Evolutionary conservation across 2,329 filamentous ascomycete genomes (phyloP), one percentile per base, ranked within the genome.

Genomic region (Penicillium sp.): DNA sequence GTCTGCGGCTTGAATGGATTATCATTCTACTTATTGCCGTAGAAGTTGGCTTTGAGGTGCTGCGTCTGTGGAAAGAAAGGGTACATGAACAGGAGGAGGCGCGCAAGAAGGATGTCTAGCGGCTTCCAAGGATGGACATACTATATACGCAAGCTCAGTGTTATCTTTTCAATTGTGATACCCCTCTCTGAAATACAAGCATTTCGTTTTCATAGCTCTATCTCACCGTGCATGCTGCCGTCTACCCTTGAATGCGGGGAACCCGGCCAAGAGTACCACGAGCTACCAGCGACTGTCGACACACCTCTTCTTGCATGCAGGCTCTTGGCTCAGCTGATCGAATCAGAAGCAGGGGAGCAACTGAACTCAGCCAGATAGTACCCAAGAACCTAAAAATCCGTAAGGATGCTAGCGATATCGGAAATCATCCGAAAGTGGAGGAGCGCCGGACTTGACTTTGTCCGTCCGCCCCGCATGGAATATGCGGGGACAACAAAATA

Each of bases 1-100:
- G 89, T 13, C 82, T 91, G 27, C 79, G 89, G 47, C 77, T 99
- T 10, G 93, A 97, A 73, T 92, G 89, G 87, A 95, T 95, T 61
- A 97, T 99, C 67, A 97, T 99, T 62, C 77, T 88, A 2, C 79
- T 99, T 46, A 99, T 99, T 65, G 83, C 88, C 1, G 87, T 97
- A 29, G 93, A 99, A 72, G 91, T 97, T 12, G 77, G 85, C 10
- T 93, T 97, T 67, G 92, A 95, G 70, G 76, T 96, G 54, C 76
- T 88, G 54, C 77, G 87, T 49, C 77, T 91, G 41, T 86, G 83
- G 70, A 80, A 83, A 56, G 87, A 89, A 61, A 77, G 76, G 38
- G 63, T 65, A 4, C 66, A 70, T 54, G 68, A 75, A 43, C 65
- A 72, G 54, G 59, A 63, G 39, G 57, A 53, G 29, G 34, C 46